Base-by-base conservation (phyloP, 148 eudicot genomes). In the Fagopyrum esculentum region DNA sequence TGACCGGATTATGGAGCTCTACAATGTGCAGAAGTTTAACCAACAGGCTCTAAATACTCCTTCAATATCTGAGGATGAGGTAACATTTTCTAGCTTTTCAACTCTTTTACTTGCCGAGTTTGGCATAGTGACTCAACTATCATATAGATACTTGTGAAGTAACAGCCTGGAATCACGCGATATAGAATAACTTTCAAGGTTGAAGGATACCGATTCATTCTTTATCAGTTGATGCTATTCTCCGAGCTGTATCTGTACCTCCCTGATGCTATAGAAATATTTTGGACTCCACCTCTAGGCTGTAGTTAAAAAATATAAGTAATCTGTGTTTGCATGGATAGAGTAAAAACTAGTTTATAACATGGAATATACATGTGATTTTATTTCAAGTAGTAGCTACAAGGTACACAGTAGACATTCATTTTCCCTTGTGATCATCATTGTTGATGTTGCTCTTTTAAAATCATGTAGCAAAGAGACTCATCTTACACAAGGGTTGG, bases 1-100 rank as follows among this genome's bases (percentile, higher is more conserved):
- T 73, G 99, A 96, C 59, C 77, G 99, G 61, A 96, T 96, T 45
- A 90, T 92, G 99, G 99, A 96, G 86, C 94, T 96, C 61, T 96
- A 96, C 77, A 96, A 96, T 78, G 98, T 96, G 16, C 99, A 92
- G 78, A 90, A 88, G 89, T 96, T 96, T 86, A 96, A 92, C 66
- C 83, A 86, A 71, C 99, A 96, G 85, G 97, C 97, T 72, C 83
- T 92, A 77, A 80, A 91, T 79, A 96, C 99, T 47, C 98, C 98
- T 12, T 78, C 87, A 44, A 86, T 90, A 76, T 96, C 99, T 19
- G 99, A 96, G 80, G 93, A 91, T 68, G 99, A 88, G 89, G 99
- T 96, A 92, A 35, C 69, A 8, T 0, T 49, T 8, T 49, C 11
- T 49, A 0, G 3, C 52, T 49, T 49, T 49, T 7, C 52, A 49